phyloP scores from a whole-genome alignment of 192 early-diverging fungal species.

The Backusella liffmaniae region DNA sequence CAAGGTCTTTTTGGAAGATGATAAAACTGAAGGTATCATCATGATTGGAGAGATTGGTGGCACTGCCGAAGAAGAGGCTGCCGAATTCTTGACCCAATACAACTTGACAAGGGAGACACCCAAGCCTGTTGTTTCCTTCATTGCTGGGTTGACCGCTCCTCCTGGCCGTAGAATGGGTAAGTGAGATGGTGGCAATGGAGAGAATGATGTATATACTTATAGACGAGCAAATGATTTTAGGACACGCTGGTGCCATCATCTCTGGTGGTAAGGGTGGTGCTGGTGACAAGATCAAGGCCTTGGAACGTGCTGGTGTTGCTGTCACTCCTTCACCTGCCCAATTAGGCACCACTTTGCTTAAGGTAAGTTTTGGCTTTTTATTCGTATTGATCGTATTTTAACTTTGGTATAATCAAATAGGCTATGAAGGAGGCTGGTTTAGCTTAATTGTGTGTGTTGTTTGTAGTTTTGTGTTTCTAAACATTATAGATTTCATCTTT shows the following conservation, averaged over 20 bases:
- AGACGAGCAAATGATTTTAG: background rate
- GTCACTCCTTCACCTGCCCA: slow-evolving; percentile 95
- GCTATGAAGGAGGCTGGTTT: slow-evolving; percentile 58
- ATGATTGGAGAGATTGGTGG: slow-evolving; percentile 99
- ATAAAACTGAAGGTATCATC: slow-evolving; percentile 95
- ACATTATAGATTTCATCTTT: too few species aligned
- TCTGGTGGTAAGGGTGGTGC: slow-evolving; percentile 98
- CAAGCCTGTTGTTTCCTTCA: slow-evolving; percentile 99
- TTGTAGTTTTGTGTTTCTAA: background rate
- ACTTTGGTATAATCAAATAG: background rate
- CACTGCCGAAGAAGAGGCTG: slow-evolving; percentile 96
- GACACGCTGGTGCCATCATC: slow-evolving; percentile 98
- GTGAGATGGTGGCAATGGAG: background rate
- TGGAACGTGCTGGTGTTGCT: slow-evolving; percentile 88
- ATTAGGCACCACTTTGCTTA: slow-evolving; percentile 85
- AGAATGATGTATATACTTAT: background rate
- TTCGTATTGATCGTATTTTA: background rate
- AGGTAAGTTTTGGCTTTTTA: slow-evolving; percentile 36
- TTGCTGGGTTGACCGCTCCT: slow-evolving; percentile 98
- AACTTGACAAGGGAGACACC: slow-evolving; percentile 83
- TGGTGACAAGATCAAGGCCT: slow-evolving; percentile 95
- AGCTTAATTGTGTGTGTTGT: slow-evolving; percentile 28
- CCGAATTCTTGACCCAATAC: slow-evolving; percentile 93
- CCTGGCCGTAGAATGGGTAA: slow-evolving; percentile 98
- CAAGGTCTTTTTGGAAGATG: slow-evolving; percentile 90